Base-by-base conservation (phyloP, 2,329 filamentous ascomycete genomes). In the Clarireedia paspali region DNA sequence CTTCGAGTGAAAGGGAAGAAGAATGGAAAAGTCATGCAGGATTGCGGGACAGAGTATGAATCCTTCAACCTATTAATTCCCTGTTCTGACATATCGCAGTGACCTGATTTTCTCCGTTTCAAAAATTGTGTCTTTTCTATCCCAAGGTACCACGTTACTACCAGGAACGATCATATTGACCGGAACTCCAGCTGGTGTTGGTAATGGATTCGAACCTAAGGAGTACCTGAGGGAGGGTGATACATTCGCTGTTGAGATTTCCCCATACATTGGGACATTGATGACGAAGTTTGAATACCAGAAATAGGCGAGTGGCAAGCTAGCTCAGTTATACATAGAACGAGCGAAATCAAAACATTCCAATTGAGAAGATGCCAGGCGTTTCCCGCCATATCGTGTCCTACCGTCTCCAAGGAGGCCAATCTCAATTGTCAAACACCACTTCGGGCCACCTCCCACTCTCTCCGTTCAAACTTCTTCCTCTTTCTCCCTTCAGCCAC, bases 31-130 rank as follows among this genome's bases (percentile, higher is more conserved):
- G 68, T 71, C 27, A 63, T 76, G 63, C 74, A 76, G 59, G 68
- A 75, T 57, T 74, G 71, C 58, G 67, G 68, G 17, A 60, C 72
- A 42, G 72, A 73, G 72, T 75, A 68, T 67, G 64, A 50, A n/a
- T 24, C 24, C 30, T 34, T 23, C 23, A 15, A 4, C 20, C 36
- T 12, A 26, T 44, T 34, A 3, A 44, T 27, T 26, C 15, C 15
- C 23, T 23, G 5, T 17, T 27, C 50, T 57, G 46, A 54, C 55
- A 14, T 24, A 12, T 12, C 23, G 48, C 45, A 75, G 73, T 55
- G 74, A 77, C 56, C 62, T 77, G 24, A 75, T 77, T 52, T 76
- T 76, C 65, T 73, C 67, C 23, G 73, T 83, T 10, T 71, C 75
- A 1, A 68, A 75, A 56, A 69, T 76, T 27, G 66, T 77, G 20